Evolutionary conservation across 257 asterid genomes (phyloP).

Genomic region (Fraxinus anomala): DNA sequence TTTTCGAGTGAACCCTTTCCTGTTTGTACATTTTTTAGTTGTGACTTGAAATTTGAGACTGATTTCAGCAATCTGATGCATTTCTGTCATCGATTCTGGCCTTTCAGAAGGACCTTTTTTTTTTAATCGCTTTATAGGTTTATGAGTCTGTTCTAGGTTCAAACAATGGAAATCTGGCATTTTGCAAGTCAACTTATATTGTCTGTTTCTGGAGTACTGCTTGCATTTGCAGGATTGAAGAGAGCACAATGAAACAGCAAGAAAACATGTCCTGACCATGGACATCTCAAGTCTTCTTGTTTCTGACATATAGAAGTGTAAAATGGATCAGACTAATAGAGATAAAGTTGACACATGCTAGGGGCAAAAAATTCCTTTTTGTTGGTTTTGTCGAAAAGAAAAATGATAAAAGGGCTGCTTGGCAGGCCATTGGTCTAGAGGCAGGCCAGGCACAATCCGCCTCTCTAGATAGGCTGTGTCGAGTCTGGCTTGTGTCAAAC

Average conservation of each 20-base stretch:
- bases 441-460: not conserved
- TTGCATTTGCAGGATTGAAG: not conserved
- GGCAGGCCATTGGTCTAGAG: not conserved
- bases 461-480: not conserved
- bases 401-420: not conserved
- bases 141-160: not conserved
- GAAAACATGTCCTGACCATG: not conserved
- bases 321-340: not conserved
- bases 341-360: not conserved
- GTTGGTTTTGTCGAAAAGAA: not conserved
- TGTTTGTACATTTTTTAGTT: conserved; percentile 1
- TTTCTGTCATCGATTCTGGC: not conserved
- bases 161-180: not conserved
- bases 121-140: not conserved
- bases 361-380: not conserved
- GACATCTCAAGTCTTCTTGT: not conserved
- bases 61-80: not conserved
- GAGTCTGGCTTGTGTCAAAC: not conserved
- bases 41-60: not conserved
- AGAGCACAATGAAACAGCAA: not conserved
- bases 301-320: not conserved
- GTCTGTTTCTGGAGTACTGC: not conserved
- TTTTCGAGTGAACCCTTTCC: not conserved
- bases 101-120: not conserved
- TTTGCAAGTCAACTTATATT: not conserved